Evolutionary conservation across 768 basidiomycete genomes (phyloP).

Genomic region (Rhodotorula toruloides): DNA sequence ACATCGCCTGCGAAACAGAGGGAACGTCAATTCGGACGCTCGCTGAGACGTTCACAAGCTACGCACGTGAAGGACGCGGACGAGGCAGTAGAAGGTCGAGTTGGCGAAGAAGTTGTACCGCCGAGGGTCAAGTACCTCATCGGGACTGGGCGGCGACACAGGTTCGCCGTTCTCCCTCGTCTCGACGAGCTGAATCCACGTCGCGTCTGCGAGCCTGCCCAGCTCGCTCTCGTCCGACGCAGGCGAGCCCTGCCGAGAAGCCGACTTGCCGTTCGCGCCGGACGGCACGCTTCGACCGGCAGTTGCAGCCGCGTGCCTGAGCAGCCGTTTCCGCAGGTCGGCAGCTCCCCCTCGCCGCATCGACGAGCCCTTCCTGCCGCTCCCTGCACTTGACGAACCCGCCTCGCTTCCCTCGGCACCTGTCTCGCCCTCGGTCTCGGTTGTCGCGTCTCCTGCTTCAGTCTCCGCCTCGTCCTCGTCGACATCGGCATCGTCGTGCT

Average conservation of each 20-base stretch:
- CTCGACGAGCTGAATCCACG: constrained; percentile 42
- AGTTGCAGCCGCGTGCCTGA: constrained; percentile 61
- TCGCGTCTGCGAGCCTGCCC: constrained; percentile 23
- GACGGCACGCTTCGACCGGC: constrained; percentile 39
- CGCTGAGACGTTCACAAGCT: neutral
- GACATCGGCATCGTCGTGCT: constrained; percentile 23
- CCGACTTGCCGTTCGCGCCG: constrained; percentile 48
- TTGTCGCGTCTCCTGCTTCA: constrained; percentile 56
- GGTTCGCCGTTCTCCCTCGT: constrained; percentile 52
- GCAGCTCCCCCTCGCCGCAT: constrained; percentile 48
- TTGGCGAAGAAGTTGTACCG: constrained; percentile 74
- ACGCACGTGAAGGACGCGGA: constrained; percentile 82
- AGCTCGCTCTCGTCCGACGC: constrained; percentile 16
- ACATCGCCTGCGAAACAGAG: constrained; percentile 61
- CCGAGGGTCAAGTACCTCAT: constrained; percentile 45
- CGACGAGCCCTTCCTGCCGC: constrained; percentile 13
- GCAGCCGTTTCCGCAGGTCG: constrained; percentile 73
- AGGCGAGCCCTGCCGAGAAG: constrained; percentile 44
- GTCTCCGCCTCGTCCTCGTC: constrained; percentile 60
- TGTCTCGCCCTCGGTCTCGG: constrained; percentile 11
- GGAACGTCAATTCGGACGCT: neutral
- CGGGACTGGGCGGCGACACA: constrained; percentile 57
- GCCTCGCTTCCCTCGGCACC: neutral
- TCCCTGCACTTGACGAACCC: constrained; percentile 17
- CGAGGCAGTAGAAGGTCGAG: constrained; percentile 82